Conservation (phyloP, 2,329 filamentous ascomycete genomes). For the Dactylellina leptospora region DNA sequence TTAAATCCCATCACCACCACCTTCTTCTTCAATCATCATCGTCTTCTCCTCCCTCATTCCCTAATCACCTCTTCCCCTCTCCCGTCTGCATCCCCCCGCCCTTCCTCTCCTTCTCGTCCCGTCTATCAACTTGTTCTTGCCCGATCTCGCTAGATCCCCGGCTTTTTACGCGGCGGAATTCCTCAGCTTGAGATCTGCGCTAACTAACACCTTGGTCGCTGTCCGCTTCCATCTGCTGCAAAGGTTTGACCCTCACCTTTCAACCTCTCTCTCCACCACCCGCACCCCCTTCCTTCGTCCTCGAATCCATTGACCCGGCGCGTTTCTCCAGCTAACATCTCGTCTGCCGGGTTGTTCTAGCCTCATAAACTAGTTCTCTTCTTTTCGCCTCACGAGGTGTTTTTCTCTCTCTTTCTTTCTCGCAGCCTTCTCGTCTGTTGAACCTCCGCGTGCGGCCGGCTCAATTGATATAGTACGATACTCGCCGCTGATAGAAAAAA, state of each 20-base stretch:
- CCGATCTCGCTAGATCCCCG: conserved; percentile 31
- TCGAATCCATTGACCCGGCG: conserved; percentile 39
- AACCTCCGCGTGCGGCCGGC: conserved; percentile 51
- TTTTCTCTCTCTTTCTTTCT: conserved; percentile 25
- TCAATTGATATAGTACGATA: conserved; percentile 50
- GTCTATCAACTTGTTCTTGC: conserved; percentile 9
- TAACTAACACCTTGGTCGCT: conserved; percentile 45
- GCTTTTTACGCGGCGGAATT: conserved; percentile 29
- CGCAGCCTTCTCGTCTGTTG: conserved; percentile 36
- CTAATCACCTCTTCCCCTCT: neutral
- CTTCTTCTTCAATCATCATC: conserved; percentile 1
- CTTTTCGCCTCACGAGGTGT: conserved; percentile 39
- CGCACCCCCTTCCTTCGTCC: neutral
- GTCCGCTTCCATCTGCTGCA: conserved; percentile 18
- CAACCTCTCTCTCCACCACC: neutral
- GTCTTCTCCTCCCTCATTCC: conserved; percentile 20
- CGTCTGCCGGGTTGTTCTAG: neutral
- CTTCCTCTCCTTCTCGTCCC: conserved; percentile 12
- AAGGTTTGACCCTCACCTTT: conserved; percentile 35
- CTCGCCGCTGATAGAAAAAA: conserved; percentile 20
- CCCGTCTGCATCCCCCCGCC: conserved; percentile 10
- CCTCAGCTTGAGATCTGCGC: conserved; percentile 43
- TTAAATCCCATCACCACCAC: conserved; percentile 8
- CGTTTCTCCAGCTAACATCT: conserved; percentile 30
- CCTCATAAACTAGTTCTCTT: conserved; percentile 15